Base-by-base conservation (phyloP, 345 rosid genomes). In the Erucastrum elatum region DNA sequence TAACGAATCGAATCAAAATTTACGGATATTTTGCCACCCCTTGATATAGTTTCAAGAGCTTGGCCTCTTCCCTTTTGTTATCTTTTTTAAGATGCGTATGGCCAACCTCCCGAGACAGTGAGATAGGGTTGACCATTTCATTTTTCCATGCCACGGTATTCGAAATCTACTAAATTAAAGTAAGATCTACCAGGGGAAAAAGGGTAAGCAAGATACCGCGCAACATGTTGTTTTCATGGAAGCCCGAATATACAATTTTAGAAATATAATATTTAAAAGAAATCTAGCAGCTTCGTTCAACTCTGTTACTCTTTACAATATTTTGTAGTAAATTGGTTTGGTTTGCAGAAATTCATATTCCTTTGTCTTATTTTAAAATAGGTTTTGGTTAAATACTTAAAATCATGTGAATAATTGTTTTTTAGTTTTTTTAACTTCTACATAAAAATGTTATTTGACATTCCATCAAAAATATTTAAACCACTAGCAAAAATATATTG, bases 221-320 rank as follows among this genome's bases (percentile, higher is more conserved):
- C 78, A 68, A 68, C 66, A 12, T 74, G 75, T 74, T 74, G 37
- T 69, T 63, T 68, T 61, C 29, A 63, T 74, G 66, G 55, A 74
- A 30, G 17, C 8, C 4, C 71, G 71, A 74, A 74, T 74, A 56
- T 69, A 74, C 56, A 30, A 11, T 5, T 12, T 72, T 37, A 17
- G 0, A 30, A 16, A 29, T 63, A 63, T 51, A 37, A 44, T 35
- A 35, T 11, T 21, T 34, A 25, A 63, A 53, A 63, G 58, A 61
- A 5, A 33, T 60, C 69, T 73, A 72, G 55, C 53, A 70, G 58
- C 71, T 63, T 34, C 29, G 59, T 15, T 44, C 35, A 25, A 60
- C 75, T 37, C 49, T 34, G 56, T 56, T 4, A 37, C 78, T 27
- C 79, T 58, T 65, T 44, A 68, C 6, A 60, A 27, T 56, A 27